These are phyloP conservation scores for Talaromyces proteolyticus DNA, from an alignment of 495 filamentous ascomycete species.

Conservation along the genomic window DNA sequence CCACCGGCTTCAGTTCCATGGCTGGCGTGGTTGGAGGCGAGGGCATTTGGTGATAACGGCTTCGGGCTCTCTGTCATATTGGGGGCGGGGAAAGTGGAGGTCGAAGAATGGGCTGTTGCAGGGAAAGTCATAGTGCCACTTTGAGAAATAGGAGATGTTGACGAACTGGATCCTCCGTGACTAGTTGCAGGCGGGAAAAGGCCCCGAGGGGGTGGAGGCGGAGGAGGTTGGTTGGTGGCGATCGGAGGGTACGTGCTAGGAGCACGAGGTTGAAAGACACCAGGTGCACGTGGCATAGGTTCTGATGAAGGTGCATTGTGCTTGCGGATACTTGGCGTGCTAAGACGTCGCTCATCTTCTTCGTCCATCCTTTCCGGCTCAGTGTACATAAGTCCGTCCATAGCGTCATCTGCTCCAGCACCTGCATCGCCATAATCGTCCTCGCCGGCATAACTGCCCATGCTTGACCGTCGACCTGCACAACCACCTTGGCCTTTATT, in stretches of 20 bases:
- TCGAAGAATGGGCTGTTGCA: constrained; percentile 31
- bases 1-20: constrained; percentile 43
- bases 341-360: constrained; percentile 51
- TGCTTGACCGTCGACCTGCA: constrained; percentile 80
- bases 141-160: constrained; percentile 50
- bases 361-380: constrained; percentile 62
- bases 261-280: constrained; percentile 52
- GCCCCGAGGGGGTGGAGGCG: constrained; percentile 21
- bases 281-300: constrained; percentile 37
- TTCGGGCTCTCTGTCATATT: constrained; percentile 83
- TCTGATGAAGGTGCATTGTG: constrained; percentile 46
- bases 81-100: constrained; percentile 57
- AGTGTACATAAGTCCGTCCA: constrained; percentile 71
- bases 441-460: constrained; percentile 77
- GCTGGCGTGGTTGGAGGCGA: constrained; percentile 53
- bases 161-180: constrained; percentile 40
- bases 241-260: constrained; percentile 77
- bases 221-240: constrained; percentile 34
- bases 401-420: constrained; percentile 49
- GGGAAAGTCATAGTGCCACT: constrained; percentile 39
- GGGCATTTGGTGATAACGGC: constrained; percentile 70
- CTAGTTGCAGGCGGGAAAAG: constrained; percentile 55
- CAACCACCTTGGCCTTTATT: constrained; percentile 96
- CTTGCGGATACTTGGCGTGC: constrained; percentile 67
- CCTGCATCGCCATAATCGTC: constrained; percentile 60